Percentiles rank a stretch among this genome's conserved stretches.
These are phyloP conservation scores for Bimuria novae-zelandiae DNA, from an alignment of 2,329 filamentous ascomycete genomes.

Conservation along the genomic window DNA sequence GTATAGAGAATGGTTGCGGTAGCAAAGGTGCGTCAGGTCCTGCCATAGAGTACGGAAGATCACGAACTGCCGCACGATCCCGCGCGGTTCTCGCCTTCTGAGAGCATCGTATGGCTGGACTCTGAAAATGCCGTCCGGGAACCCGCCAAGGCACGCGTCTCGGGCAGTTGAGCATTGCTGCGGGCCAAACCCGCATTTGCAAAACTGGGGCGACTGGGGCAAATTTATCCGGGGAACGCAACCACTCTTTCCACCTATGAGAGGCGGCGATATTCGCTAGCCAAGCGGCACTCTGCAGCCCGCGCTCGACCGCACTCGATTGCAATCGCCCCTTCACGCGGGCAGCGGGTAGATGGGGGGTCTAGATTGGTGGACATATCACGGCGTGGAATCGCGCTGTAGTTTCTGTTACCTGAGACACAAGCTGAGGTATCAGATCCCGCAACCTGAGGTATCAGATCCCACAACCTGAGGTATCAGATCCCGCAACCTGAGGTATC, in stretches of 20 bases:
- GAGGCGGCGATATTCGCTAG: background rate
- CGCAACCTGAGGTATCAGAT: too few relatives aligned
- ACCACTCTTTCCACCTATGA: conserved; percentile 27
- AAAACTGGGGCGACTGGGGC: conserved; percentile 10
- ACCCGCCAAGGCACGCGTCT: conserved; percentile 16
- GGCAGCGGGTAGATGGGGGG: background rate
- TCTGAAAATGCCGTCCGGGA: conserved; percentile 43
- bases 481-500: too few relatives aligned
- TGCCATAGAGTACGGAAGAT: conserved; percentile 31
- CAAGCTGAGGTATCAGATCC: background rate
- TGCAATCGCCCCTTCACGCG: conserved; percentile 15
- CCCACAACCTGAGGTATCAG: too few relatives aligned
- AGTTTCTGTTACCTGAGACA: conserved; percentile 6
- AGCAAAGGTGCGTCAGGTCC: conserved; percentile 40
- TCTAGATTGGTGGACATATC: conserved; percentile 26
- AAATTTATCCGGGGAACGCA: conserved; percentile 23
- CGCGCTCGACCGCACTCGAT: conserved; percentile 11
- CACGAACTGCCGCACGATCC: conserved; percentile 39
- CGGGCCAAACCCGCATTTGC: too few relatives aligned
- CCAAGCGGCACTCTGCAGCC: conserved; percentile 14
- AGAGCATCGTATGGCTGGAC: conserved; percentile 46
- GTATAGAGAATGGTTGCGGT: conserved; percentile 37
- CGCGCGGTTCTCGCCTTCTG: conserved; percentile 34
- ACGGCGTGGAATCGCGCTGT: background rate
- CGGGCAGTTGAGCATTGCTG: conserved; percentile 22